Percentiles rank a stretch among this genome's conserved stretches.
Conservation (phyloP, 2,329 filamentous ascomycete genomes). For the Aureobasidium leucospermi region DNA sequence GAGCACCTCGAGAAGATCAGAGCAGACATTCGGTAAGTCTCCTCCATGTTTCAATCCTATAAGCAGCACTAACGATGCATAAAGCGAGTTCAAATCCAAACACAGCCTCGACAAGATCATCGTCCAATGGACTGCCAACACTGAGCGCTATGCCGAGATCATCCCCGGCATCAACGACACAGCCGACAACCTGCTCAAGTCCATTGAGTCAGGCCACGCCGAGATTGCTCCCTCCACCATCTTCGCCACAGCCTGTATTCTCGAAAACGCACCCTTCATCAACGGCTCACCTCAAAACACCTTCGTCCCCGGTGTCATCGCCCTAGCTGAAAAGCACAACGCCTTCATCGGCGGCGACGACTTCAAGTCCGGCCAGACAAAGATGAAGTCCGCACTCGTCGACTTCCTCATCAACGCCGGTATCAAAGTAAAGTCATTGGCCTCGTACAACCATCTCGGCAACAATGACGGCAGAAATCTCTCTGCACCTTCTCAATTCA, state of each 20-base stretch:
- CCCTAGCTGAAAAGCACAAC: conserved; percentile 77
- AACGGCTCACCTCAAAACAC: conserved; percentile 99
- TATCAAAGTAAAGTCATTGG: conserved; percentile 97
- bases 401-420: conserved; percentile 98
- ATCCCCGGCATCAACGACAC: conserved; percentile 90
- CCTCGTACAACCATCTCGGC: conserved; percentile 97
- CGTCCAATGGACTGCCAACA: conserved; percentile 98
- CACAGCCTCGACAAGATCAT: conserved; percentile 91
- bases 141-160: conserved; percentile 89
- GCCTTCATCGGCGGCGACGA: conserved; percentile 96
- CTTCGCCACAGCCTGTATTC: conserved; percentile 89
- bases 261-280: conserved; percentile 90
- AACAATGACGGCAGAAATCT: conserved; percentile 99
- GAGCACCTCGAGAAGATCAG: conserved; percentile 91
- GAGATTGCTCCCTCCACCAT: conserved; percentile 94
- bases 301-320: conserved; percentile 86
- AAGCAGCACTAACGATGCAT: neutral
- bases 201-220: conserved; percentile 78
- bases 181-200: conserved; percentile 81
- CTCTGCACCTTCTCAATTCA: conserved; percentile 95
- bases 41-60: neutral
- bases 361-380: conserved; percentile 99
- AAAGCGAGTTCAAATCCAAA: conserved; percentile 76
- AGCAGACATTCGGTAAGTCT: conserved; percentile 68
- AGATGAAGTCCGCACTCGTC: conserved; percentile 99